Percentiles rank a stretch among this genome's conserved stretches.
Evolutionary conservation across 2,329 filamentous ascomycete species (phyloP).

Genomic region (Coleophoma crateriformis): DNA sequence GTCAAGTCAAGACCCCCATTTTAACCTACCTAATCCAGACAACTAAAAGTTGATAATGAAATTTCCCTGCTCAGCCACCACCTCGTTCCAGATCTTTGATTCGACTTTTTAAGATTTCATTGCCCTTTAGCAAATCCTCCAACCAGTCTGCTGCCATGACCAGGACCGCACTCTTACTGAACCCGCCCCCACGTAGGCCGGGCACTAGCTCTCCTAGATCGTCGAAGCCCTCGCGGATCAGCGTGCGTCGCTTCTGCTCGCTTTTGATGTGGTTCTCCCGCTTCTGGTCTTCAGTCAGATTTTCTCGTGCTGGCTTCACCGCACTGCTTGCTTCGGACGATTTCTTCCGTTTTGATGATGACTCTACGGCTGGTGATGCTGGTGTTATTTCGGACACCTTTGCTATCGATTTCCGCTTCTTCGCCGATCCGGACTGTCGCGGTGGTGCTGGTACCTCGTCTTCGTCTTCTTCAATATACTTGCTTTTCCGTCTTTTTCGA

Average conservation of each 20-base stretch:
- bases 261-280: constrained; percentile 82
- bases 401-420: constrained; percentile 25
- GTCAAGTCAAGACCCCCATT: too few species aligned
- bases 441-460: constrained; percentile 27
- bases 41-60: too few species aligned
- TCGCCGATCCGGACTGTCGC: constrained; percentile 19
- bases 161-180: constrained; percentile 79
- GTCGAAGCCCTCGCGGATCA: constrained; percentile 77
- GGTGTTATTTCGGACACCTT: constrained; percentile 20
- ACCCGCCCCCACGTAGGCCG: constrained; percentile 64
- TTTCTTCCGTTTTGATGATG: constrained; percentile 40
- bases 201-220: constrained; percentile 75
- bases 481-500: constrained; percentile 51
- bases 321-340: constrained; percentile 28
- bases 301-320: constrained; percentile 50
- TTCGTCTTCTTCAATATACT: constrained; percentile 39
- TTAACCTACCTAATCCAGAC: too few species aligned
- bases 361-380: constrained; percentile 14
- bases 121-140: constrained; percentile 66
- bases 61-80: not conserved
- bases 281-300: constrained; percentile 73
- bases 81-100: constrained; percentile 23
- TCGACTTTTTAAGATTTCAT: constrained; percentile 52
- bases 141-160: constrained; percentile 72
- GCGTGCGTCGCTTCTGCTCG: constrained; percentile 77